Conservation (phyloP, 441 rosid species). For the Eutrema salsugineum region DNA sequence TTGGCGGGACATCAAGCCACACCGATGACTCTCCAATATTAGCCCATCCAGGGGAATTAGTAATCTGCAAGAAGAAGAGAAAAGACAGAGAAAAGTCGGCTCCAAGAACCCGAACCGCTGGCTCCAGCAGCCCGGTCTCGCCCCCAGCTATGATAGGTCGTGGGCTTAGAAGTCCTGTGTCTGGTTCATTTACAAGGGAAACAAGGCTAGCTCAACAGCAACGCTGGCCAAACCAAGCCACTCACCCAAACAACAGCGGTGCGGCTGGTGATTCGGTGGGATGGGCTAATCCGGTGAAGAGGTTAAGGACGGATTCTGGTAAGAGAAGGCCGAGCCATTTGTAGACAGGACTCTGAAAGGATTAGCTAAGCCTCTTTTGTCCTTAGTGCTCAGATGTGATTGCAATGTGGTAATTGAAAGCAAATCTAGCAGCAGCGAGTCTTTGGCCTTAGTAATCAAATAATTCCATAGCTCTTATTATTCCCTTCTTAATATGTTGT, state of each 20-base stretch:
- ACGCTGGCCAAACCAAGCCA: slow-evolving; percentile 66
- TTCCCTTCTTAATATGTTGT: slow-evolving; percentile 7
- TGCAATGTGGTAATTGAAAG: slow-evolving; percentile 10
- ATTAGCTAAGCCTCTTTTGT: slow-evolving; percentile 17
- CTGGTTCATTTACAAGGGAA: slow-evolving; percentile 56
- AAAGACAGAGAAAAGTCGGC: slow-evolving; percentile 86
- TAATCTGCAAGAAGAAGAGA: slow-evolving; percentile 98
- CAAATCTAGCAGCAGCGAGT: slow-evolving; percentile 16
- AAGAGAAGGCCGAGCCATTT: slow-evolving; percentile 92
- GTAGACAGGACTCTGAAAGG: slow-evolving; percentile 31
- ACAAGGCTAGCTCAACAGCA: slow-evolving; percentile 62
- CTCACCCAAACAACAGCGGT: slow-evolving; percentile 53
- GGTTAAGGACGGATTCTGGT: slow-evolving; percentile 92
- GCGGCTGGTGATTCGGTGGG: slow-evolving; percentile 61
- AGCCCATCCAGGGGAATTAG: slow-evolving; percentile 89
- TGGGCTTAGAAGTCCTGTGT: slow-evolving; percentile 52
- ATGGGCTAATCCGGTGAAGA: slow-evolving; percentile 99
- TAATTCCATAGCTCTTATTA: slow-evolving; percentile 11
- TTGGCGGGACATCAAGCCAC: slow-evolving; percentile 33
- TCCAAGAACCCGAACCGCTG: slow-evolving; percentile 61
- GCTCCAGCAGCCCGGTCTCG: slow-evolving; percentile 74
- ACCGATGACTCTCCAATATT: slow-evolving; percentile 69
- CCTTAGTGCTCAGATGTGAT: slow-evolving; percentile 6
- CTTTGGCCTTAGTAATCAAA: slow-evolving; percentile 20
- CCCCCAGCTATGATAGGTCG: slow-evolving; percentile 71